Evolutionary conservation across 129 eudicot genomes (phyloP).

Genomic region (Flaveria ramosissima): DNA sequence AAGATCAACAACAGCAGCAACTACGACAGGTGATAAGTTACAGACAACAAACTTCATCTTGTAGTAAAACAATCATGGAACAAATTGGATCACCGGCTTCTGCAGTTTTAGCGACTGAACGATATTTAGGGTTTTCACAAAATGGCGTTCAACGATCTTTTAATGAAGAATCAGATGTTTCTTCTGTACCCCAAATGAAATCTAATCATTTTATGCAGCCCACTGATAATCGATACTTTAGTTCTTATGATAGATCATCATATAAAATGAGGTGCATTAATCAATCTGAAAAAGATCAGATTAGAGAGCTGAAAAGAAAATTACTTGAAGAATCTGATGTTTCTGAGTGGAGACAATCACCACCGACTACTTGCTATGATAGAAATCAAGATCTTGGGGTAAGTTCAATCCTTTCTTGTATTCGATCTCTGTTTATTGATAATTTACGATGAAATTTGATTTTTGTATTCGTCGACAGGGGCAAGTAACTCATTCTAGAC

Average conservation of each 20-base stretch:
- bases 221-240: constrained; percentile 29
- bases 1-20: constrained; percentile 25
- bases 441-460: constrained; percentile 21
- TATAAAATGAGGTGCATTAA: constrained; percentile 41
- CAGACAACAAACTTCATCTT: constrained; percentile 43
- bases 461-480: constrained; percentile 14
- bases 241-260: constrained; percentile 43
- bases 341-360: constrained; percentile 48
- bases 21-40: constrained; percentile 33
- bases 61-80: constrained; percentile 45
- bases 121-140: constrained; percentile 53
- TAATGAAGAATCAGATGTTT: constrained; percentile 33
- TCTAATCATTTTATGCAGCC: constrained; percentile 32
- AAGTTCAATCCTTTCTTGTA: constrained; percentile 31
- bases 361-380: constrained; percentile 35
- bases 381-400: constrained; percentile 54
- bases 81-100: constrained; percentile 64
- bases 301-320: constrained; percentile 60
- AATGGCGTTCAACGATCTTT: constrained; percentile 36
- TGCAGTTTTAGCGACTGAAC: constrained; percentile 66
- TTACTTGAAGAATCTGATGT: constrained; percentile 55
- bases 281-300: constrained; percentile 48
- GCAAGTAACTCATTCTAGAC: constrained; percentile 36
- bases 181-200: constrained; percentile 33
- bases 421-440: background rate